These are phyloP conservation scores for Isoetes taiwanensis DNA, from an alignment of 75 land plant genomes.

Conservation along the genomic window DNA sequence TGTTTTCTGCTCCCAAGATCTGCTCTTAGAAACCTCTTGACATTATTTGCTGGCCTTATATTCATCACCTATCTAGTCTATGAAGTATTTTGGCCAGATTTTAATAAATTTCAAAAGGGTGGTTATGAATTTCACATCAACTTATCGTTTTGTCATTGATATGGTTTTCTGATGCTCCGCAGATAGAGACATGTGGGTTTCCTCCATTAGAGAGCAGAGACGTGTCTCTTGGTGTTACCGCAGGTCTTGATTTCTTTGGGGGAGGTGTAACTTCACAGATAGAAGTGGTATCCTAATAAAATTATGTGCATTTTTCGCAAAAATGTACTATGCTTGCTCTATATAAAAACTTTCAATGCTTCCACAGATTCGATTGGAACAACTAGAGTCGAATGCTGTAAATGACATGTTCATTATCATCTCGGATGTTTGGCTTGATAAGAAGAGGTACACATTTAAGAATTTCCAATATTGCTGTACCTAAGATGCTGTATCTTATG, in stretches of 20 bases:
- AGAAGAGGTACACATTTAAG: conserved; percentile 53
- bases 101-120: too few species aligned
- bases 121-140: too few species aligned
- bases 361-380: conserved; percentile 53
- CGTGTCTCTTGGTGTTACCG: conserved; percentile 39
- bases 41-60: too few species aligned
- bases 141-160: too few species aligned
- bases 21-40: too few species aligned
- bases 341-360: not conserved
- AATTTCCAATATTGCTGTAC: too few species aligned
- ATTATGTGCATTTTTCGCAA: not conserved
- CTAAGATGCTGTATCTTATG: too few species aligned
- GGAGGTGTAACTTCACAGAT: conserved; percentile 45
- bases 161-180: too few species aligned
- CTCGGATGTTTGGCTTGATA: conserved; percentile 94
- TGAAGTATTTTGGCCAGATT: too few species aligned
- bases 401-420: conserved; percentile 97
- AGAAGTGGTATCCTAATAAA: conserved; percentile 58
- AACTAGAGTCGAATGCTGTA: conserved; percentile 58
- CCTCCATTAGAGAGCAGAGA: conserved; percentile 84
- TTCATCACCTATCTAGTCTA: too few species aligned
- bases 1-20: too few species aligned
- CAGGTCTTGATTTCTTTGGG: conserved; percentile 85
- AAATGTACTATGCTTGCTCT: not conserved
- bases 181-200: conserved; percentile 91